These are phyloP conservation scores for Raffaelea ambrosiae DNA, from an alignment of 2,329 filamentous ascomycete species.

Conservation along the genomic window DNA sequence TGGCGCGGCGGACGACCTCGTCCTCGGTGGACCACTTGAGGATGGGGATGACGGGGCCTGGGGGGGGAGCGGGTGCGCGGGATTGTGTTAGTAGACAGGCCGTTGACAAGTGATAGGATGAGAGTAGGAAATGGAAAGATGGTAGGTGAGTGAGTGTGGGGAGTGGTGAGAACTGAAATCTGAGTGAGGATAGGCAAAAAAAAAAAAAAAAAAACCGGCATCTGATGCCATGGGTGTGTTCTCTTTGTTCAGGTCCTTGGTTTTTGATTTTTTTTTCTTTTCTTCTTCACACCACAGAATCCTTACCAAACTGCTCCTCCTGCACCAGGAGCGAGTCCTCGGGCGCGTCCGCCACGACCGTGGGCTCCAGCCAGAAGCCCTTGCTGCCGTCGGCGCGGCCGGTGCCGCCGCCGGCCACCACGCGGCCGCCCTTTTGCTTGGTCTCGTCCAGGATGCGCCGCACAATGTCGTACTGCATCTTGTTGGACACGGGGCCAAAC, in stretches of 20 bases:
- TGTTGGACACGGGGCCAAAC: slow-evolving; percentile 55
- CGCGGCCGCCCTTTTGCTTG: slow-evolving; percentile 41
- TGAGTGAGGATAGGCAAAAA: no score
- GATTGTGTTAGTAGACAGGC: slow-evolving; percentile 3
- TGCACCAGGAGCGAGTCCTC: slow-evolving; percentile 45
- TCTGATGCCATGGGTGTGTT: no score
- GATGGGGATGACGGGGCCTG: slow-evolving; percentile 50
- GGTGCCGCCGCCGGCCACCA: slow-evolving; percentile 36
- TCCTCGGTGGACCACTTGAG: slow-evolving; percentile 52
- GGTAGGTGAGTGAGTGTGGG: no score
- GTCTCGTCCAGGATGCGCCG: slow-evolving; percentile 47
- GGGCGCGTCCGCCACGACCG: slow-evolving; percentile 49
- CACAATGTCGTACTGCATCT: slow-evolving; percentile 55
- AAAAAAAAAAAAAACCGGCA: no score
- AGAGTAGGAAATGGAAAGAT: no score
- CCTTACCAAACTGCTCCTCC: slow-evolving; percentile 50
- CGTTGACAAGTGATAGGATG: no score
- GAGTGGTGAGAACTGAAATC: no score
- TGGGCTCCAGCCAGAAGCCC: slow-evolving; percentile 51
- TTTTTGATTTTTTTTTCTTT: no score
- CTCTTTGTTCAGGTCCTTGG: no score
- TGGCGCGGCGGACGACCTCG: slow-evolving; percentile 49
- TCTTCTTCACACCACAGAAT: no score
- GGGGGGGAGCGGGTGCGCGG: slow-evolving; percentile 11
- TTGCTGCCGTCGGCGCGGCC: slow-evolving; percentile 24